A percentile compares a stretch with the other conserved stretches of the same genome.
Conservation (phyloP, 768 basidiomycete species). For the Daedalea quercina region DNA sequence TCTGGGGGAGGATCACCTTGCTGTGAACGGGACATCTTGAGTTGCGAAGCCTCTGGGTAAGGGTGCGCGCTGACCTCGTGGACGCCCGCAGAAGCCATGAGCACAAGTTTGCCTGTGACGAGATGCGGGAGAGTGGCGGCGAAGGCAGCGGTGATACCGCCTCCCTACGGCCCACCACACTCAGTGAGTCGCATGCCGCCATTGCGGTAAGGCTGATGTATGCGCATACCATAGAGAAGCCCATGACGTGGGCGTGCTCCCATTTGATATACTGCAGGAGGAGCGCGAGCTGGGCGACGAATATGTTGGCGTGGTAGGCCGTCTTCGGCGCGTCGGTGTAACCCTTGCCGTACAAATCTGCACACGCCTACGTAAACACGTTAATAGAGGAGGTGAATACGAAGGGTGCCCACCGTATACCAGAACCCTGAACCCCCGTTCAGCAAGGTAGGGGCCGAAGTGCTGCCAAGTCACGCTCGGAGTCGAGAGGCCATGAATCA, state of each 20-base stretch:
- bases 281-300: slow-evolving; percentile 69
- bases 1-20: slow-evolving; percentile 31
- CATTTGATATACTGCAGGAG: slow-evolving; percentile 75
- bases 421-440: slow-evolving; percentile 63
- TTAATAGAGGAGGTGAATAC: background rate
- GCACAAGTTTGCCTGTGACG: slow-evolving; percentile 52
- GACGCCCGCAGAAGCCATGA: slow-evolving; percentile 59
- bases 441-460: slow-evolving; percentile 55
- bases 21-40: background rate
- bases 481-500: slow-evolving; percentile 73
- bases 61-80: slow-evolving; percentile 2
- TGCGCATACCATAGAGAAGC: slow-evolving; percentile 64
- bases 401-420: slow-evolving; percentile 49
- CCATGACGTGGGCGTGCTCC: slow-evolving; percentile 57
- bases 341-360: slow-evolving; percentile 80
- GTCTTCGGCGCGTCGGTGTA: slow-evolving; percentile 75
- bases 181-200: background rate
- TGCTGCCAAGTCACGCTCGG: slow-evolving; percentile 72
- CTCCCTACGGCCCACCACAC: slow-evolving; percentile 40
- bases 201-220: background rate
- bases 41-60: background rate
- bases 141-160: slow-evolving; percentile 66
- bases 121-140: slow-evolving; percentile 62
- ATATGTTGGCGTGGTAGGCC: slow-evolving; percentile 53
- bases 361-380: background rate